Percentiles rank a stretch among this genome's conserved stretches.
These are phyloP conservation scores for Cryphonectria naterciae DNA, from an alignment of 2,329 filamentous ascomycete species.

Conservation along the genomic window DNA sequence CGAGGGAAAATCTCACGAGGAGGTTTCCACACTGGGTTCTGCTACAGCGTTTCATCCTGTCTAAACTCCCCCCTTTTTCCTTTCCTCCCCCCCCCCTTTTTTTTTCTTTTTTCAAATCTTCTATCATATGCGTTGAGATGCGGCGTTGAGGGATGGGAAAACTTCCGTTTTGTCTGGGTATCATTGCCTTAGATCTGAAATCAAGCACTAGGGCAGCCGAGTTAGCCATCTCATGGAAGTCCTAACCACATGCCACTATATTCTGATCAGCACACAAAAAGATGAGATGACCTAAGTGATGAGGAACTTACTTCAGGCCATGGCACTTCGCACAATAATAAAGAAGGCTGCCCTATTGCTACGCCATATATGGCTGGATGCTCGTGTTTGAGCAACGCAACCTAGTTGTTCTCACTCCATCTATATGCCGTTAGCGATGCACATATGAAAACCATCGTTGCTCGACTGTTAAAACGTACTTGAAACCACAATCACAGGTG, in stretches of 20 bases:
- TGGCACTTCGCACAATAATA: neutral
- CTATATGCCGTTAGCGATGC: constrained; percentile 40
- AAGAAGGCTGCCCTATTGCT: neutral
- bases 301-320: neutral
- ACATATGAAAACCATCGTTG: constrained; percentile 22
- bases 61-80: too few species aligned
- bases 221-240: neutral
- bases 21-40: neutral
- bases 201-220: neutral
- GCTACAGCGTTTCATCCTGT: neutral
- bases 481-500: constrained; percentile 83
- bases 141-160: constrained; percentile 10
- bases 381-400: neutral
- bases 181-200: constrained; percentile 4
- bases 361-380: neutral
- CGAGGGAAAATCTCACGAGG: neutral
- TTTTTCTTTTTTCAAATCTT: too few species aligned
- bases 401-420: constrained; percentile 65
- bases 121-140: neutral
- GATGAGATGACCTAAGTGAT: neutral
- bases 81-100: too few species aligned
- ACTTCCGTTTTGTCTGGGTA: constrained; percentile 8
- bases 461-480: constrained; percentile 55
- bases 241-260: neutral
- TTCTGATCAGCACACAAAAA: neutral